Evolutionary conservation across 805 yeast species (phyloP).

Genomic region (Hanseniaspora meyeri): DNA sequence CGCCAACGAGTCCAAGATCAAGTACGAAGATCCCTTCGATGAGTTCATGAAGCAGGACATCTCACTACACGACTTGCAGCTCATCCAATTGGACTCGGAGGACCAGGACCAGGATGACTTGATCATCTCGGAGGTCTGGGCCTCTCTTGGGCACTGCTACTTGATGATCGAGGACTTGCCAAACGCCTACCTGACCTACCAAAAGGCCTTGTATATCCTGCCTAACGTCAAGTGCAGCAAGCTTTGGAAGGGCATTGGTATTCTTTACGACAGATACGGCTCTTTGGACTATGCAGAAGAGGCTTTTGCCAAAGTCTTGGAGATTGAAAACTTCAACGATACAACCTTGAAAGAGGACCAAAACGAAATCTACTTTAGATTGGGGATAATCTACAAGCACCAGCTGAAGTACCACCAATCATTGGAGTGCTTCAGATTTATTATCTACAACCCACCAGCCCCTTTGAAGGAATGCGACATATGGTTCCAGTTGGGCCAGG

Average conservation of each 20-base stretch:
- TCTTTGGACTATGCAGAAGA: conserved; percentile 95
- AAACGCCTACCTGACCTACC: conserved; percentile 92
- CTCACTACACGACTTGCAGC: conserved; percentile 7
- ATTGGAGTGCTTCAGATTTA: conserved; percentile 87
- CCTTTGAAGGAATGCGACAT: conserved; percentile 94
- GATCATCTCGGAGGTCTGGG: conserved; percentile 44
- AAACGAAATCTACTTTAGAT: conserved; percentile 86
- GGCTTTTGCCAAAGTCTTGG: conserved; percentile 90
- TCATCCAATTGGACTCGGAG: conserved; percentile 11
- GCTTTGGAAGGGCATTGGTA: conserved; percentile 98
- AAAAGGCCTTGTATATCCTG: conserved; percentile 82
- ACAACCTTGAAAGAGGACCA: conserved; percentile 85
- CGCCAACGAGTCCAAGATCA: conserved; percentile 6
- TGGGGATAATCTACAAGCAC: conserved; percentile 93
- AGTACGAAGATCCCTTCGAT: conserved; percentile 12
- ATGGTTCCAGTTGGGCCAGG: conserved; percentile 97
- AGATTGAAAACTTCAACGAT: conserved; percentile 44
- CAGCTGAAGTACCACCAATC: conserved; percentile 80
- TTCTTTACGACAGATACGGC: conserved; percentile 89
- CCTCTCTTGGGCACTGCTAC: conserved; percentile 89
- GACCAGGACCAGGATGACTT: conserved; percentile 10
- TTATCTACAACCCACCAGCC: conserved; percentile 79
- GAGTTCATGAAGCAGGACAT: conserved; percentile 13
- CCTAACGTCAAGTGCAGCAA: conserved; percentile 92
- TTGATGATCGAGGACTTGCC: conserved; percentile 92